Evolutionary conservation across 257 asterid genomes (phyloP).

Genomic region (Jaltomata sinuosa): DNA sequence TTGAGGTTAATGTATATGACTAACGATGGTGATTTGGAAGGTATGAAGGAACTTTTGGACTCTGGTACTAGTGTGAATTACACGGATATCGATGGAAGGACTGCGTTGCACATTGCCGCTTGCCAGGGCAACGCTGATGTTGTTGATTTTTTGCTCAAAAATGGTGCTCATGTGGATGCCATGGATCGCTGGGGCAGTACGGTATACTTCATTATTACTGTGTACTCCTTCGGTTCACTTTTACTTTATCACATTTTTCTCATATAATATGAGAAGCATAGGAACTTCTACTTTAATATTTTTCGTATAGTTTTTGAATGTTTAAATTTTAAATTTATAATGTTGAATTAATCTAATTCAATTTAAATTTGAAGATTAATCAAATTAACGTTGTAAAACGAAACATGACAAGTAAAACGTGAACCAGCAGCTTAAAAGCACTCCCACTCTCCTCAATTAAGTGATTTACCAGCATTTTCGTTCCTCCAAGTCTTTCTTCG

Average conservation of each 20-base stretch:
- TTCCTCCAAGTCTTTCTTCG: too few species aligned
- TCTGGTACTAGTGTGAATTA: conserved; percentile 53
- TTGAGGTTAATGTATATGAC: conserved; percentile 67
- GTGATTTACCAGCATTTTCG: not conserved
- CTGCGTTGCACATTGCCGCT: conserved; percentile 78
- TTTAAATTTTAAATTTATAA: too few species aligned
- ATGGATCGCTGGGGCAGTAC: conserved; percentile 91
- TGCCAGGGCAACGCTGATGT: conserved; percentile 66
- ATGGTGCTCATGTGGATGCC: conserved; percentile 50
- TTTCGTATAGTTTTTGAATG: too few species aligned
- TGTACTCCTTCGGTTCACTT: too few species aligned
- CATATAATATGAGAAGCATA: too few species aligned
- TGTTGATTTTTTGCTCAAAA: conserved; percentile 42
- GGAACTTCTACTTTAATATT: too few species aligned
- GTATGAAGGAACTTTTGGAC: conserved; percentile 57
- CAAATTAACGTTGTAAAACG: too few species aligned
- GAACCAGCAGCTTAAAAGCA: not conserved
- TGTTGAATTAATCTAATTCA: too few species aligned
- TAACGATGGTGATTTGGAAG: conserved; percentile 74
- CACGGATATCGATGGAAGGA: conserved; percentile 63
- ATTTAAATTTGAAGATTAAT: too few species aligned
- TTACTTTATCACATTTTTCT: too few species aligned
- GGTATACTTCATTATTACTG: conserved; percentile 24
- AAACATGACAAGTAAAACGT: too few species aligned
- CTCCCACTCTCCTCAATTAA: not conserved